Percentiles rank a stretch among this genome's conserved stretches.
Evolutionary conservation across 768 basidiomycete genomes (phyloP).

Genomic region (Leccinum broughii): DNA sequence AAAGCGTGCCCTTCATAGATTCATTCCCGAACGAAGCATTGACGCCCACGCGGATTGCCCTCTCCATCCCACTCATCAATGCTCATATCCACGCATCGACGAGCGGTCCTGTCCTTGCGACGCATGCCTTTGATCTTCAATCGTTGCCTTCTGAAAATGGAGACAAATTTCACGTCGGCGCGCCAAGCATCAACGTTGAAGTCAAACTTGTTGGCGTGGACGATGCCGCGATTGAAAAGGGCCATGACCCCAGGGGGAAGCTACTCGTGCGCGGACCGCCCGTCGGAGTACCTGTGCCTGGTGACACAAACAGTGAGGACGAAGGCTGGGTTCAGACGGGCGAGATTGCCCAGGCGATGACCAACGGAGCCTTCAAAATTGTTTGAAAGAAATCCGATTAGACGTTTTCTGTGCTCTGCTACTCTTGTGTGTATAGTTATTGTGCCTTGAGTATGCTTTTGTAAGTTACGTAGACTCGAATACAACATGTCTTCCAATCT

Average conservation of each 20-base stretch:
- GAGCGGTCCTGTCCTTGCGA: constrained; percentile 76
- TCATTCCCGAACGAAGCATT: constrained; percentile 48
- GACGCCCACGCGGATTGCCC: constrained; percentile 66
- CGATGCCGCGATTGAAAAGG: constrained; percentile 63
- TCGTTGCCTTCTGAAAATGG: constrained; percentile 48
- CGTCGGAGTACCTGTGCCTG: constrained; percentile 52
- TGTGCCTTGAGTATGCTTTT: neutral
- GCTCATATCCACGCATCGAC: constrained; percentile 60
- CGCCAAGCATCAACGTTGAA: constrained; percentile 86
- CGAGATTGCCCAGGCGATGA: constrained; percentile 49
- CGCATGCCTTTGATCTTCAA: constrained; percentile 86
- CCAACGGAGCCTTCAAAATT: constrained; percentile 65
- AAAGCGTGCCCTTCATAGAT: constrained; percentile 37
- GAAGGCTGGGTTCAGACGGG: constrained; percentile 48
- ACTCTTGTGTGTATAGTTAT: constrained; percentile 1
- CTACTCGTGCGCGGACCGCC: constrained; percentile 72
- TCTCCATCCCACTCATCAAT: constrained; percentile 77
- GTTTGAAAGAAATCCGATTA: constrained; percentile 14
- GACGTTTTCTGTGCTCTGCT: neutral
- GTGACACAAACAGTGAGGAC: constrained; percentile 32
- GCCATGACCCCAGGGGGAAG: constrained; percentile 62
- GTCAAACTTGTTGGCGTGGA: constrained; percentile 71
- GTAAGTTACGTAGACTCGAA: neutral
- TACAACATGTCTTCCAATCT: neutral
- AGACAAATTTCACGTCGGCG: constrained; percentile 57